phyloP scores from a whole-genome alignment of 1,284 basidiomycete genomes.

The Ustilago sp. region DNA sequence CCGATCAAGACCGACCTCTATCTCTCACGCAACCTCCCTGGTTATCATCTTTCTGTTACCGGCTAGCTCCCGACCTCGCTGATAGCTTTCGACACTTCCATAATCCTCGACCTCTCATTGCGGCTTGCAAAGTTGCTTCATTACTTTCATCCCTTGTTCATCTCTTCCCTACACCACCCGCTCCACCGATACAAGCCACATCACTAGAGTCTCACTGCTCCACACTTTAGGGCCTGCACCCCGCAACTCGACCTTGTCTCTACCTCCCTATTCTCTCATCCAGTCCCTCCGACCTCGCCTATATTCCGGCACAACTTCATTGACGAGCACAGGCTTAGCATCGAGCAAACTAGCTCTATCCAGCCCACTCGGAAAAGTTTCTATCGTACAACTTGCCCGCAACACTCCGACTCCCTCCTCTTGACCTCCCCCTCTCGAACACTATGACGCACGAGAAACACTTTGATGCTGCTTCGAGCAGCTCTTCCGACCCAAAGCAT shows the following conservation, averaged over 20 bases:
- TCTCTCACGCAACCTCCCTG: background rate
- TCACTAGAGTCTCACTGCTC: background rate
- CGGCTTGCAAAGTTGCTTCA: background rate
- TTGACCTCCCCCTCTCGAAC: background rate
- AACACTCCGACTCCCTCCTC: background rate
- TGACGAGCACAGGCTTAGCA: no score
- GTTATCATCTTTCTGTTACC: background rate
- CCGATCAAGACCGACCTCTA: constrained; percentile 29
- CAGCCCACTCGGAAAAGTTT: background rate
- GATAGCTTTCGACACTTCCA: background rate
- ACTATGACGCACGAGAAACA: constrained; percentile 38
- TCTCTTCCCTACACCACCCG: background rate
- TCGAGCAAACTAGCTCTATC: background rate
- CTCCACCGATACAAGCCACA: background rate
- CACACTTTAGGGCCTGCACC: background rate
- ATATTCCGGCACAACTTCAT: background rate
- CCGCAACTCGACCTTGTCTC: constrained; percentile 2
- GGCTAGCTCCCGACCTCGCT: background rate
- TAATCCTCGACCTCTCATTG: background rate
- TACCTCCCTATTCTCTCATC: background rate
- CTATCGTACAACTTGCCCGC: background rate
- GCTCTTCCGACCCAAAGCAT: constrained; percentile 27
- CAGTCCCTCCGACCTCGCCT: background rate
- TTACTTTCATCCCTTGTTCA: background rate
- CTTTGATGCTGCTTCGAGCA: constrained; percentile 38